phyloP scores from a whole-genome alignment of 2,329 filamentous ascomycete genomes.

The Davidsoniella eucalypti region DNA sequence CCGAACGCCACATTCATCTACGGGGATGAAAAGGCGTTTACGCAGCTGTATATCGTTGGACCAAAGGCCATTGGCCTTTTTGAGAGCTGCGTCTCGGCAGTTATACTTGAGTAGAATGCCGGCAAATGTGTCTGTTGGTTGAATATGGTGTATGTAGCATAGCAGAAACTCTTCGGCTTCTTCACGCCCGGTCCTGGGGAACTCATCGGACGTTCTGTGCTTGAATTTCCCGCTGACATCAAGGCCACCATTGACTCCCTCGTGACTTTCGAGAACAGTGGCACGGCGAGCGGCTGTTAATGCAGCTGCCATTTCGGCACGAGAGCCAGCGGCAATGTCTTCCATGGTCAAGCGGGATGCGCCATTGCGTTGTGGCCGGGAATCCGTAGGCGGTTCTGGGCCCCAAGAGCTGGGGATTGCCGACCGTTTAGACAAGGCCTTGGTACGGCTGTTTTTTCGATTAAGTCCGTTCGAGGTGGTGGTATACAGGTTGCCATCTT shows the following conservation, averaged over 20 bases:
- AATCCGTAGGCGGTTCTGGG: conserved; percentile 25
- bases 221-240: conserved; percentile 41
- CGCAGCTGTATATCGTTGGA: conserved; percentile 81
- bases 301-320: conserved; percentile 35
- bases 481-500: not conserved
- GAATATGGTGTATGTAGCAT: conserved; percentile 80
- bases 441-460: not conserved
- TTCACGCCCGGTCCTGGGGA: conserved; percentile 22
- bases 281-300: conserved; percentile 40
- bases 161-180: conserved; percentile 57
- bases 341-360: conserved; percentile 16
- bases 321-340: conserved; percentile 38
- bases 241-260: conserved; percentile 40
- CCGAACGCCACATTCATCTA: conserved; percentile 76
- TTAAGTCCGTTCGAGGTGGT: not conserved
- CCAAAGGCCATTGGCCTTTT: conserved; percentile 87
- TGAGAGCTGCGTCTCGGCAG: conserved; percentile 66
- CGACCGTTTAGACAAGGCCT: conserved; percentile 1
- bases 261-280: conserved; percentile 43
- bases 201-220: conserved; percentile 52
- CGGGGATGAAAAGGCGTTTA: conserved; percentile 66
- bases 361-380: too few relatives aligned
- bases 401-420: conserved; percentile 27
- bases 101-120: conserved; percentile 82
- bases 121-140: conserved; percentile 70